A percentile compares a stretch with the other conserved stretches of the same genome.
These are phyloP conservation scores for Coriolopsis trogii DNA, from an alignment of 1,284 basidiomycete genomes.

Conservation along the genomic window DNA sequence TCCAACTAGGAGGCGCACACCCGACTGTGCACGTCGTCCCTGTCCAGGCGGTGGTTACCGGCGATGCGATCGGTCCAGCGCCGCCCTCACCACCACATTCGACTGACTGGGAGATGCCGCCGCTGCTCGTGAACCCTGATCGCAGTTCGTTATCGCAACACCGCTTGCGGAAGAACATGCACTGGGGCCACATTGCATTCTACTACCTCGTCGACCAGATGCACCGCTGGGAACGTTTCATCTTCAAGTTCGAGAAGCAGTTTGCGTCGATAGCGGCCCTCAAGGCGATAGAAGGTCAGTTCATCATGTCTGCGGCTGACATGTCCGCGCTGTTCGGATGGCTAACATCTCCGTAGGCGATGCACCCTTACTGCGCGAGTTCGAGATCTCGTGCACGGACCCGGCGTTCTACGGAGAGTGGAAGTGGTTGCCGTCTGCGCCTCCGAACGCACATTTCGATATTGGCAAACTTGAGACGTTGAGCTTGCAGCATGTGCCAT, in stretches of 20 bases:
- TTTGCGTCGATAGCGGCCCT: constrained; percentile 72
- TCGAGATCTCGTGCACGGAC: constrained; percentile 74
- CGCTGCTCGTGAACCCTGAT: constrained; percentile 13
- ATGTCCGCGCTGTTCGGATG: background rate
- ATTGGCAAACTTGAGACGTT: constrained; percentile 54
- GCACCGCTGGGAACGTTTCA: constrained; percentile 77
- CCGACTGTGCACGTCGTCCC: constrained; percentile 24
- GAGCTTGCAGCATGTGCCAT: constrained; percentile 70
- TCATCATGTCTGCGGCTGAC: background rate
- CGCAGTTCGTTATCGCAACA: constrained; percentile 19
- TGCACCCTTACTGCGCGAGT: constrained; percentile 71
- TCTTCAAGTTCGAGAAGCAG: constrained; percentile 75
- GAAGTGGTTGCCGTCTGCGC: constrained; percentile 68
- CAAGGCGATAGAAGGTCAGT: constrained; percentile 66
- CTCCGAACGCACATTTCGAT: constrained; percentile 37
- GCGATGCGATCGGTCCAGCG: constrained; percentile 11
- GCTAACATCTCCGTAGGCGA: constrained; percentile 45
- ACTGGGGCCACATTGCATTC: constrained; percentile 79
- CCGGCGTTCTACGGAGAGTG: constrained; percentile 62
- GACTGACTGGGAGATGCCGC: constrained; percentile 26
- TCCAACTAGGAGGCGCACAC: constrained; percentile 24
- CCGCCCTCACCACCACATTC: constrained; percentile 14
- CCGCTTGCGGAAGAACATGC: constrained; percentile 46
- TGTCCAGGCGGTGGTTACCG: constrained; percentile 17
- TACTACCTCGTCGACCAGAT: constrained; percentile 78